Conservation (phyloP, 78 protist genomes). For the Dictyostelium brefeldianum region DNA sequence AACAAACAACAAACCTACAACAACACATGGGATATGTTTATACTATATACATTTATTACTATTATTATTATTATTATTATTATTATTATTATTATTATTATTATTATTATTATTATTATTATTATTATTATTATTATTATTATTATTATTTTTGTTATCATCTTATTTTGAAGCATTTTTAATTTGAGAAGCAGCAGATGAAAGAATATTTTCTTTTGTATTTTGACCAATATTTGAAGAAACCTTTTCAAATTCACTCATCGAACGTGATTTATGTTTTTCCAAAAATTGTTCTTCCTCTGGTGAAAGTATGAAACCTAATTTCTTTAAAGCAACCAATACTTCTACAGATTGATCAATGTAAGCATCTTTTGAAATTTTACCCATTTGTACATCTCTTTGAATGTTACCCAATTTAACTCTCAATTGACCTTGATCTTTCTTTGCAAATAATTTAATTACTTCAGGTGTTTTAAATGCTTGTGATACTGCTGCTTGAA, state of each 20-base stretch:
- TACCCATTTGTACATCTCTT: conserved; percentile 75
- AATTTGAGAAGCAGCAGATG: conserved; percentile 81
- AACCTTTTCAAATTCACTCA: conserved; percentile 80
- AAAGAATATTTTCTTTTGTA: conserved; percentile 69
- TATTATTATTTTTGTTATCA: neutral
- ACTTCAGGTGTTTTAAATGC: conserved; percentile 95
- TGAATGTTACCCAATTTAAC: conserved; percentile 70
- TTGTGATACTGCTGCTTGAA: conserved; percentile 90
- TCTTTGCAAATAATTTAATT: conserved; percentile 91
- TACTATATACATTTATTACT: neutral
- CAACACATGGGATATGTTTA: too few species aligned
- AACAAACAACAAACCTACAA: too few species aligned
- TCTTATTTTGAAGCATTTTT: conserved; percentile 47
- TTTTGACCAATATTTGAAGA: conserved; percentile 70
- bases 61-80: neutral
- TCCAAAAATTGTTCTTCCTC: conserved; percentile 82
- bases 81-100: too few species aligned
- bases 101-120: neutral
- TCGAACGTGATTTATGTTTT: conserved; percentile 67
- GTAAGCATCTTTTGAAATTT: conserved; percentile 65
- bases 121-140: neutral
- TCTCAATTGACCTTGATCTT: conserved; percentile 85
- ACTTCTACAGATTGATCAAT: conserved; percentile 84
- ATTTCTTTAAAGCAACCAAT: conserved; percentile 88
- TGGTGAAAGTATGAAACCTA: conserved; percentile 82